phyloP scores from a whole-genome alignment of 495 filamentous ascomycete genomes.

The Tuber melanosporum region DNA sequence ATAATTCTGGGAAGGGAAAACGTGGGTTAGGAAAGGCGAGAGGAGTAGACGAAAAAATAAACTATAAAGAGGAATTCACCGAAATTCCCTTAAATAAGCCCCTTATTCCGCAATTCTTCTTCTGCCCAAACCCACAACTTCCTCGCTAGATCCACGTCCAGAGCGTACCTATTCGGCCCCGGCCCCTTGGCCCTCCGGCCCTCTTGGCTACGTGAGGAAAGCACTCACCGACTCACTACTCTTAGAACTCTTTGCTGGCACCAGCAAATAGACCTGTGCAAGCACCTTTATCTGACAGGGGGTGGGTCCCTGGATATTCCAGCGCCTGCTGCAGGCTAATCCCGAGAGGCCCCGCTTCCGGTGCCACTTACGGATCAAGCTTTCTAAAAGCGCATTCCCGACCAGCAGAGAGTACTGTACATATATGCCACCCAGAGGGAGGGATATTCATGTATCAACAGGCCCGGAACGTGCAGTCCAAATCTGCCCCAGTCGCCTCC shows the following conservation, averaged over 20 bases:
- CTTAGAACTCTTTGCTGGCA: constrained; percentile 21
- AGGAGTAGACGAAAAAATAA: not conserved
- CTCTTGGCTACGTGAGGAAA: constrained; percentile 50
- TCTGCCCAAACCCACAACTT: constrained; percentile 40
- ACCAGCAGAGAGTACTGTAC: not conserved
- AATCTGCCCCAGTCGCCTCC: constrained; percentile 3
- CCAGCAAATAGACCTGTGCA: constrained; percentile 11
- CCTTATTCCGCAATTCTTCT: not conserved
- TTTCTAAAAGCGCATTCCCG: constrained; percentile 7
- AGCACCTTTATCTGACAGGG: constrained; percentile 10
- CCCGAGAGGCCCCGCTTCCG: not conserved
- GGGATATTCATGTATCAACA: constrained; percentile 16
- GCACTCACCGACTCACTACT: constrained; percentile 52
- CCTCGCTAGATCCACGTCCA: constrained; percentile 48
- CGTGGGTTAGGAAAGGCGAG: not conserved
- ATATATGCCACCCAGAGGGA: not conserved
- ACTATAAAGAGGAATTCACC: not conserved
- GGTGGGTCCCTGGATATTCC: constrained; percentile 4
- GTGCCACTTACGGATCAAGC: not conserved
- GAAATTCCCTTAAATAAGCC: not conserved
- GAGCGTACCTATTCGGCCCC: constrained; percentile 40
- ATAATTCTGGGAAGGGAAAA: not conserved
- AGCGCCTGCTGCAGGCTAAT: constrained; percentile 7
- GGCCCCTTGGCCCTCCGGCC: too few relatives aligned
- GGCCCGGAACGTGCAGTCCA: constrained; percentile 17